Conservation (phyloP, 1,284 basidiomycete genomes). For the Cronartium quercuum region DNA sequence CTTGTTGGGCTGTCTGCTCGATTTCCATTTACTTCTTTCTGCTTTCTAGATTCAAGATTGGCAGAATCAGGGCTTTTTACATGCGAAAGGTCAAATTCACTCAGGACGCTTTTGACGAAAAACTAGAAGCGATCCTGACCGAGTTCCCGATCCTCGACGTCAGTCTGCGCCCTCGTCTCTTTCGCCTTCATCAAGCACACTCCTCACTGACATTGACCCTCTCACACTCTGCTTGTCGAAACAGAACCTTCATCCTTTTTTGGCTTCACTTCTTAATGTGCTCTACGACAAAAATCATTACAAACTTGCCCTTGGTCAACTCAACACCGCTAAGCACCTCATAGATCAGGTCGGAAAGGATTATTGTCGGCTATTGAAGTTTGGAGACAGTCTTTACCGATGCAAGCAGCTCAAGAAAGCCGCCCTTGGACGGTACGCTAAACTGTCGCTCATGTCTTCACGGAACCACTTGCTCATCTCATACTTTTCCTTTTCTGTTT, state of each 20-base stretch:
- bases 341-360: constrained; percentile 94
- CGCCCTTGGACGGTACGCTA: constrained; percentile 75
- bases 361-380: constrained; percentile 88
- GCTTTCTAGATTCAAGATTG: constrained; percentile 84
- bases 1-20: background rate
- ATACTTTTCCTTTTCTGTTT: background rate
- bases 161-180: constrained; percentile 45
- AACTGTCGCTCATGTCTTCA: constrained; percentile 8
- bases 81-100: constrained; percentile 99
- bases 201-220: background rate
- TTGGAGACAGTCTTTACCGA: constrained; percentile 88
- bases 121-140: constrained; percentile 81
- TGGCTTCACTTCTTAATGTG: constrained; percentile 87
- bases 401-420: constrained; percentile 95
- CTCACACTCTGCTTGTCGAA: constrained; percentile 9
- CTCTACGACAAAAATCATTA: constrained; percentile 98
- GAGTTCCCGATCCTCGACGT: constrained; percentile 98
- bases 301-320: constrained; percentile 90
- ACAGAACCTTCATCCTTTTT: constrained; percentile 88
- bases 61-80: constrained; percentile 80
- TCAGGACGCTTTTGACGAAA: constrained; percentile 94
- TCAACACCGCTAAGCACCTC: constrained; percentile 83
- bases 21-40: background rate
- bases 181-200: background rate
- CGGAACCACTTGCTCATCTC: background rate